A percentile compares a stretch with the other conserved stretches of the same genome.
phyloP scores from a whole-genome alignment of 768 basidiomycete species.

The Amanita brunnescens region DNA sequence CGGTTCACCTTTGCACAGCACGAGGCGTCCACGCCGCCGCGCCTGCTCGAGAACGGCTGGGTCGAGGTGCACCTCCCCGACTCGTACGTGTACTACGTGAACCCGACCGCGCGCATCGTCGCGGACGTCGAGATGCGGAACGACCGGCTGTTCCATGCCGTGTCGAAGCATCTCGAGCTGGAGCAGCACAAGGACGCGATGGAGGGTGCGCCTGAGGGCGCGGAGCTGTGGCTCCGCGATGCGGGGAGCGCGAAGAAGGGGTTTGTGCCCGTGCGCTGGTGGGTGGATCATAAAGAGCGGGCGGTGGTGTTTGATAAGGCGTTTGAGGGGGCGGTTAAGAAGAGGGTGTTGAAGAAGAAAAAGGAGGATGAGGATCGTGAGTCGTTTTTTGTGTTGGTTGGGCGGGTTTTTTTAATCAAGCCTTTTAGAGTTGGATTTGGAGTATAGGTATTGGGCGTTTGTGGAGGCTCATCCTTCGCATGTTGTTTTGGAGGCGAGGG shows the following conservation, averaged over 20 bases:
- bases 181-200: conserved; percentile 18
- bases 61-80: conserved; percentile 71
- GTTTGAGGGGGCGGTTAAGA: conserved; percentile 18
- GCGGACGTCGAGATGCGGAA: conserved; percentile 64
- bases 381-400: conserved; percentile 14
- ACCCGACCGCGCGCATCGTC: conserved; percentile 50
- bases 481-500: conserved; percentile 42
- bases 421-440: conserved; percentile 57
- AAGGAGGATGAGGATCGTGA: conserved; percentile 34
- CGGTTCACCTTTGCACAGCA: conserved; percentile 1
- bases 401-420: not conserved
- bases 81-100: conserved; percentile 59
- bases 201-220: conserved; percentile 22
- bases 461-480: conserved; percentile 77
- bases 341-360: conserved; percentile 16
- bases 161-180: conserved; percentile 40
- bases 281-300: conserved; percentile 60
- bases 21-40: conserved; percentile 14
- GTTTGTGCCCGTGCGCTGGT: conserved; percentile 35
- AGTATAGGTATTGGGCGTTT: conserved; percentile 77
- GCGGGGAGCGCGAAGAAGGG: conserved; percentile 19
- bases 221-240: conserved; percentile 61
- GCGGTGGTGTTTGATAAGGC: conserved; percentile 41
- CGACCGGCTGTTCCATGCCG: conserved; percentile 37
- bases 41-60: conserved; percentile 59